Evolutionary conservation across 768 basidiomycete genomes (phyloP).

Genomic region (Cytidiella melzeri): DNA sequence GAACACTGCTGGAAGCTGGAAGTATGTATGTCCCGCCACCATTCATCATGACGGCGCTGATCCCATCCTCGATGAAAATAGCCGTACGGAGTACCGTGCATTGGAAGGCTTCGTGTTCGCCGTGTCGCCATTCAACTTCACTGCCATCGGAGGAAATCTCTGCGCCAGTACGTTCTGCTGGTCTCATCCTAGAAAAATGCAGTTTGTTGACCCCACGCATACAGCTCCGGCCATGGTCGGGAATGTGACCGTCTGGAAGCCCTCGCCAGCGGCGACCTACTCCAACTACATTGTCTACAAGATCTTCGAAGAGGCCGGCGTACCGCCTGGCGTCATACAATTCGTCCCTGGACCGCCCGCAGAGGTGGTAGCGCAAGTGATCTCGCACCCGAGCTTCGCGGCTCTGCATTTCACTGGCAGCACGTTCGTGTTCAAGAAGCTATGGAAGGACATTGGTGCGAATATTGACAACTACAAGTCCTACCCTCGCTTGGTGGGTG

Average conservation of each 20-base stretch:
- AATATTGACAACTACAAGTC: slow-evolving; percentile 84
- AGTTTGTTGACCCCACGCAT: slow-evolving; percentile 3
- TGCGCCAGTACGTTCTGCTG: slow-evolving; percentile 43
- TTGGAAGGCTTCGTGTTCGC: slow-evolving; percentile 99
- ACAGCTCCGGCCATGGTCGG: slow-evolving; percentile 88
- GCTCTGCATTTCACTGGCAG: slow-evolving; percentile 96
- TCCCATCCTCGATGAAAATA: slow-evolving; percentile 25
- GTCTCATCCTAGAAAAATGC: background rate
- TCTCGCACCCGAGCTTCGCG: slow-evolving; percentile 74
- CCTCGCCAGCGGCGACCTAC: slow-evolving; percentile 91
- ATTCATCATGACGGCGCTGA: too few species aligned
- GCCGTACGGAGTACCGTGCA: slow-evolving; percentile 92
- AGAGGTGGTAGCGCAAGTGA: slow-evolving; percentile 79
- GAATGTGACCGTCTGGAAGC: slow-evolving; percentile 96
- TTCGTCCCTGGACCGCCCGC: slow-evolving; percentile 89
- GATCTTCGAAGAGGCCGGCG: slow-evolving; percentile 88
- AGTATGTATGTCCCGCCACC: too few species aligned
- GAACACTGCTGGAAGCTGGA: slow-evolving; percentile 88
- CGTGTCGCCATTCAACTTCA: slow-evolving; percentile 98
- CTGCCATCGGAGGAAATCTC: slow-evolving; percentile 96
- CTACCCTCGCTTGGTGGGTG: slow-evolving; percentile 95
- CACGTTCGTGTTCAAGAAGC: slow-evolving; percentile 87
- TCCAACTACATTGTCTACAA: slow-evolving; percentile 91
- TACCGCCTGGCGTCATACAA: slow-evolving; percentile 93
- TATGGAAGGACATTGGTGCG: slow-evolving; percentile 92